phyloP scores from a whole-genome alignment of 352 stramenopile species.

The Pythium vanterpoolii region DNA sequence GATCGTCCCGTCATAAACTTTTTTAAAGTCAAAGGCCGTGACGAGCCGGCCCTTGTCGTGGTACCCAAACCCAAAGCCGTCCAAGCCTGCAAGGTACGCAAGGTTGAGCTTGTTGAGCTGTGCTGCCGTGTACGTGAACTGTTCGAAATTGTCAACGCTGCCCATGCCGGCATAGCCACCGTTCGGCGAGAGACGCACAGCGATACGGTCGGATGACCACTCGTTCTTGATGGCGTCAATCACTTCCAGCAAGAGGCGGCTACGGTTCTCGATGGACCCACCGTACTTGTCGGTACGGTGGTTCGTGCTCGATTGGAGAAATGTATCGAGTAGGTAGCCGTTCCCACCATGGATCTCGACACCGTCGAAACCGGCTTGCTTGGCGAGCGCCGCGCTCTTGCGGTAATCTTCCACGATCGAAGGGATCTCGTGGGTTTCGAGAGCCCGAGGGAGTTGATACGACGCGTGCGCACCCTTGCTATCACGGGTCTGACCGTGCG shows the following conservation, averaged over 20 bases:
- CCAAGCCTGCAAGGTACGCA: slow-evolving; percentile 37
- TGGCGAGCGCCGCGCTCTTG: slow-evolving; percentile 32
- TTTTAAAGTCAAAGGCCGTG: slow-evolving; percentile 28
- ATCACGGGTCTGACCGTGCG: not conserved
- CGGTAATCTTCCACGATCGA: slow-evolving; percentile 34
- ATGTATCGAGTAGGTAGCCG: slow-evolving; percentile 87
- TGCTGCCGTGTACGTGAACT: slow-evolving; percentile 40
- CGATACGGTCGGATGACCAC: not conserved
- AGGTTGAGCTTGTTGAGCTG: slow-evolving; percentile 30
- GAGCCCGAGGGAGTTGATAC: not conserved
- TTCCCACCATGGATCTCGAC: slow-evolving; percentile 82
- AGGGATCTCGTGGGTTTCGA: not conserved
- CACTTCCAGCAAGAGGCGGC: slow-evolving; percentile 47
- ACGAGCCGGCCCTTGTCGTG: slow-evolving; percentile 30
- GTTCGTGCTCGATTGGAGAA: slow-evolving; percentile 65
- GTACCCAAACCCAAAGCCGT: slow-evolving; percentile 33
- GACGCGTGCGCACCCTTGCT: not conserved
- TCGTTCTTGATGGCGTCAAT: slow-evolving; percentile 3
- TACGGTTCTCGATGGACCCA: slow-evolving; percentile 58
- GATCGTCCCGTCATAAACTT: slow-evolving; percentile 34
- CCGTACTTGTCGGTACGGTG: slow-evolving; percentile 68
- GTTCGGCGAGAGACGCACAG: not conserved
- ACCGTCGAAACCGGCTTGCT: slow-evolving; percentile 35
- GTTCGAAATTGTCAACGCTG: slow-evolving; percentile 40
- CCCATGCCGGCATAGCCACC: slow-evolving; percentile 26